Conservation (phyloP, 2,329 filamentous ascomycete species). For the Rhexocercosporidium sp. region DNA sequence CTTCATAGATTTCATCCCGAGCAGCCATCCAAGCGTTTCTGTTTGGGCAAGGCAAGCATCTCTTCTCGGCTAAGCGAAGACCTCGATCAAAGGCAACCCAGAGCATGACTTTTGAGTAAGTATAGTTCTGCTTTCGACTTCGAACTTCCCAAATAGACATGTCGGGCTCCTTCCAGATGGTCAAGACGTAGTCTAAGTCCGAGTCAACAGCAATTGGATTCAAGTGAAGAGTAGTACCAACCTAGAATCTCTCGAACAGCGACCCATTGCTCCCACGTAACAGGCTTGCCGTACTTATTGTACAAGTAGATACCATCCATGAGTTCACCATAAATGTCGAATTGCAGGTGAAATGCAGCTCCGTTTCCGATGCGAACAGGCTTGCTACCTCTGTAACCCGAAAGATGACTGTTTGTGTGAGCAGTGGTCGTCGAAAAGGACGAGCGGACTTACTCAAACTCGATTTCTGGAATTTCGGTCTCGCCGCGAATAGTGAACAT, state of each 20-base stretch:
- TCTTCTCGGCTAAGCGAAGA: slow-evolving; percentile 74
- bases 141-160: slow-evolving; percentile 88
- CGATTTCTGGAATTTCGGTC: slow-evolving; percentile 74
- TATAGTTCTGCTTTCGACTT: slow-evolving; percentile 76
- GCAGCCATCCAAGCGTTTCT: slow-evolving; percentile 68
- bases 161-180: slow-evolving; percentile 67
- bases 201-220: slow-evolving; percentile 25
- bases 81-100: slow-evolving; percentile 83
- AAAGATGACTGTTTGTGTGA: slow-evolving; percentile 57
- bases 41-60: slow-evolving; percentile 76
- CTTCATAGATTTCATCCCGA: slow-evolving; percentile 72
- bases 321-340: slow-evolving; percentile 80
- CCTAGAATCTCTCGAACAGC: slow-evolving; percentile 69
- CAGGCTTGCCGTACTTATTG: slow-evolving; percentile 79
- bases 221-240: slow-evolving; percentile 36
- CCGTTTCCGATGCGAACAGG: slow-evolving; percentile 81
- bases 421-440: neutral
- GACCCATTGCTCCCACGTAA: slow-evolving; percentile 78
- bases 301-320: slow-evolving; percentile 80
- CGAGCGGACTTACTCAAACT: slow-evolving; percentile 51
- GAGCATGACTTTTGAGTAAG: slow-evolving; percentile 83
- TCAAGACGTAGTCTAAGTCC: slow-evolving; percentile 67
- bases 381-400: slow-evolving; percentile 72
- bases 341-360: slow-evolving; percentile 76
- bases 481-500: slow-evolving; percentile 82